These are phyloP conservation scores for Penicillium coprophilum DNA, from an alignment of 495 filamentous ascomycete genomes.

Conservation along the genomic window DNA sequence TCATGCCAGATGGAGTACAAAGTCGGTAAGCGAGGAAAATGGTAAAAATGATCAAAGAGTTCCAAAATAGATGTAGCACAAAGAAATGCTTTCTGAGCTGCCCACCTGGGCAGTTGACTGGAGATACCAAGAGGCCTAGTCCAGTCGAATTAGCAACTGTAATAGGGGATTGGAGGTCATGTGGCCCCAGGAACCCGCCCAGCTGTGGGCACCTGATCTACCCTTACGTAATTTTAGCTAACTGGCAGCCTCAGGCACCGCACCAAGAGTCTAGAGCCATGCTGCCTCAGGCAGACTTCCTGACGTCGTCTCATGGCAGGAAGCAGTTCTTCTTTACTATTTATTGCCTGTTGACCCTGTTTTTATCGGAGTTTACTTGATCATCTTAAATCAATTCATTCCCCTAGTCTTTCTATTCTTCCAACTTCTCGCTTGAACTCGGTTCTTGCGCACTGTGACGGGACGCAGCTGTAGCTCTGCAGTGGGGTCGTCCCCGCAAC, in stretches of 20 bases:
- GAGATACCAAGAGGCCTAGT: too few relatives aligned
- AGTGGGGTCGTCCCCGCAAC: constrained; percentile 18
- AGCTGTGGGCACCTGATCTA: too few relatives aligned
- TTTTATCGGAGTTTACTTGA: neutral
- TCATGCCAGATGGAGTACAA: too few relatives aligned
- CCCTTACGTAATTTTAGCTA: neutral
- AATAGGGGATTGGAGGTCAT: too few relatives aligned
- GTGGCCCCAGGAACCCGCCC: too few relatives aligned
- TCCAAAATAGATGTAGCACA: too few relatives aligned
- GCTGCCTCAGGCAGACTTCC: neutral
- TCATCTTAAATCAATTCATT: neutral
- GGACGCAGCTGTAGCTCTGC: neutral
- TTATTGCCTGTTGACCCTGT: neutral
- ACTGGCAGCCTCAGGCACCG: constrained; percentile 20
- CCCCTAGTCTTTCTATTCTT: neutral
- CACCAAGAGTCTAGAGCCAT: neutral
- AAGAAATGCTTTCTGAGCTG: too few relatives aligned
- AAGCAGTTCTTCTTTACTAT: constrained; percentile 1
- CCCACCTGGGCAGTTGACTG: too few relatives aligned
- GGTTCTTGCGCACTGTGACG: neutral
- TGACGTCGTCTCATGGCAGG: constrained; percentile 24
- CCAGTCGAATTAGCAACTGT: too few relatives aligned
- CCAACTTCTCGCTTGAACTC: neutral
- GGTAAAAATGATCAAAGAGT: too few relatives aligned
- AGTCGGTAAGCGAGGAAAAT: too few relatives aligned